Evolutionary conservation across 2,329 filamentous ascomycete species (phyloP).

Genomic region (Venturia aucupariae): DNA sequence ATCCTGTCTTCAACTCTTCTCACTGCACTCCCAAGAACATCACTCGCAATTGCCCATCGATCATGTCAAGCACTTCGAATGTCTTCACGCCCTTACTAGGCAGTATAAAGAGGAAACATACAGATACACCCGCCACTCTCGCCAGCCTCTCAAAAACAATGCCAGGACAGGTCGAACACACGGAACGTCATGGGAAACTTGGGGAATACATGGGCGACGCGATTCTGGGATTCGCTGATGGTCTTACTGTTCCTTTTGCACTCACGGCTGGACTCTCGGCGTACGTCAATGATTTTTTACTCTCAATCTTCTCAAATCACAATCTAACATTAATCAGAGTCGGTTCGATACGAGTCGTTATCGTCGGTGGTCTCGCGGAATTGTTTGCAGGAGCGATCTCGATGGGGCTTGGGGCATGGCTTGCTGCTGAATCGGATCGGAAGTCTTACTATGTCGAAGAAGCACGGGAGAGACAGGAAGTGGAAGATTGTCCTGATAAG

Average conservation of each 20-base stretch:
- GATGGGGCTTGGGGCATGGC: constrained; percentile 68
- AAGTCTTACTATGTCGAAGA: constrained; percentile 14
- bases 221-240: constrained; percentile 70
- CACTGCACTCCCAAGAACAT: not conserved
- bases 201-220: constrained; percentile 34
- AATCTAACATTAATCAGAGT: constrained; percentile 15
- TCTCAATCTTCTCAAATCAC: not conserved
- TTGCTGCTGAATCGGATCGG: constrained; percentile 43
- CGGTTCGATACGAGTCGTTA: constrained; percentile 26
- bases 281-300: not conserved
- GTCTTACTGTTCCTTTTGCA: constrained; percentile 73
- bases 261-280: constrained; percentile 61
- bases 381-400: constrained; percentile 68
- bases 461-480: constrained; percentile 11
- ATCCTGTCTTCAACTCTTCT: not conserved
- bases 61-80: not conserved
- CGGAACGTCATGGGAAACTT: constrained; percentile 7
- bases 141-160: not conserved
- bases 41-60: not conserved
- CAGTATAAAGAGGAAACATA: constrained; percentile 2
- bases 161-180: not conserved
- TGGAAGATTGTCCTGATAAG: constrained; percentile 3
- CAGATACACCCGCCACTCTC: not conserved
- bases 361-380: constrained; percentile 61
- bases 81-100: not conserved